Percentiles rank a stretch among this genome's conserved stretches.
Conservation (phyloP, 768 basidiomycete genomes). For the Infundibulicybe gibba region DNA sequence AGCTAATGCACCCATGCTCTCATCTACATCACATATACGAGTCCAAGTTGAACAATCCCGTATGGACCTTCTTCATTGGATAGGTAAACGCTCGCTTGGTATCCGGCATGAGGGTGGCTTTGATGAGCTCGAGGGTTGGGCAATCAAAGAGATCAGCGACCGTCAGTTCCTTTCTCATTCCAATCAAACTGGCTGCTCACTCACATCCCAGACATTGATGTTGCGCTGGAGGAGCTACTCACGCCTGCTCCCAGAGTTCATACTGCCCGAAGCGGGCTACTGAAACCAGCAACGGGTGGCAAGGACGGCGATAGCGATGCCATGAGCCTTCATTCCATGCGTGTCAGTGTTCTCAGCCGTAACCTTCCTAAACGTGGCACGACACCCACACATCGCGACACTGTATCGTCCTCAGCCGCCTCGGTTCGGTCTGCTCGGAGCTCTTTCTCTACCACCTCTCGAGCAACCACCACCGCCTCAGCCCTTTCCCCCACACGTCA, state of each 20-base stretch:
- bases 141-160: constrained; percentile 82
- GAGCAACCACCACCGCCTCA: constrained; percentile 13
- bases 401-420: constrained; percentile 21
- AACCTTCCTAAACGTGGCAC: constrained; percentile 18
- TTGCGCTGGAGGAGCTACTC: constrained; percentile 71
- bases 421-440: constrained; percentile 49
- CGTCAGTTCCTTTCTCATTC: constrained; percentile 41
- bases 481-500: neutral
- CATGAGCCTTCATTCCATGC: constrained; percentile 38
- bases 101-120: constrained; percentile 80
- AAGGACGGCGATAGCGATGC: constrained; percentile 34
- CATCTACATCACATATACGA: constrained; percentile 67
- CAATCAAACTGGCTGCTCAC: neutral
- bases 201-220: constrained; percentile 63
- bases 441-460: constrained; percentile 25
- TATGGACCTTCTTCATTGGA: constrained; percentile 65
- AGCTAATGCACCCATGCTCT: constrained; percentile 55
- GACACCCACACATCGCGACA: constrained; percentile 9
- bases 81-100: constrained; percentile 74
- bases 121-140: constrained; percentile 80
- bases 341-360: constrained; percentile 38
- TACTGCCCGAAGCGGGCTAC: constrained; percentile 11
- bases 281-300: constrained; percentile 18
- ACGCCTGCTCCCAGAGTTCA: constrained; percentile 31
- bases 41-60: constrained; percentile 71